Conservation (phyloP, 768 basidiomycete species). For the Lactarius indigo region DNA sequence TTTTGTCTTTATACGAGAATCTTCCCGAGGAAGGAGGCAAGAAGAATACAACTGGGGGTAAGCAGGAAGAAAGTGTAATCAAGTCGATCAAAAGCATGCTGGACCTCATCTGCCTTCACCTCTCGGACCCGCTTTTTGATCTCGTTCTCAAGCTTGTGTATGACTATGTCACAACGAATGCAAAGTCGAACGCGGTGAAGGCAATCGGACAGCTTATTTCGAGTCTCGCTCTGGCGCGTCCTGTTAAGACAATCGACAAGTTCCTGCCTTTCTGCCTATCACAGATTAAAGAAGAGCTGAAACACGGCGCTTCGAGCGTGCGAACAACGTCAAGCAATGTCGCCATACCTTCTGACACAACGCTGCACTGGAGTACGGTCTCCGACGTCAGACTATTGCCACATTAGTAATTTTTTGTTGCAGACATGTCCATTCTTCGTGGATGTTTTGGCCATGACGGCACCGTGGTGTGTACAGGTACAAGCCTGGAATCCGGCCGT, state of each 20-base stretch:
- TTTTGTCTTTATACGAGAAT: slow-evolving; percentile 84
- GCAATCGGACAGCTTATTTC: slow-evolving; percentile 87
- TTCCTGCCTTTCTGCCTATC: slow-evolving; percentile 74
- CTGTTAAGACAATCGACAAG: slow-evolving; percentile 70
- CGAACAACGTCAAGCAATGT: slow-evolving; percentile 74
- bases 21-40: slow-evolving; percentile 93
- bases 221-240: slow-evolving; percentile 75
- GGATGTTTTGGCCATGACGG: slow-evolving; percentile 80
- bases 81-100: slow-evolving; percentile 77
- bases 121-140: slow-evolving; percentile 77
- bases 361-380: slow-evolving; percentile 85
- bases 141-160: slow-evolving; percentile 79
- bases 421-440: slow-evolving; percentile 78
- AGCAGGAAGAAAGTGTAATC: slow-evolving; percentile 71
- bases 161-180: slow-evolving; percentile 86
- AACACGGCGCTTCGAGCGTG: slow-evolving; percentile 83
- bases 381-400: slow-evolving; percentile 27
- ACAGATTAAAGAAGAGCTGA: slow-evolving; percentile 82
- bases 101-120: slow-evolving; percentile 78
- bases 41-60: slow-evolving; percentile 81
- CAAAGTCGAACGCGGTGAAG: slow-evolving; percentile 86
- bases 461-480: slow-evolving; percentile 47
- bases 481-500: neutral
- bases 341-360: slow-evolving; percentile 79
- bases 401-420: neutral